Evolutionary conservation across 306 rosid genomes (phyloP).

Genomic region (Vigna mungo): DNA sequence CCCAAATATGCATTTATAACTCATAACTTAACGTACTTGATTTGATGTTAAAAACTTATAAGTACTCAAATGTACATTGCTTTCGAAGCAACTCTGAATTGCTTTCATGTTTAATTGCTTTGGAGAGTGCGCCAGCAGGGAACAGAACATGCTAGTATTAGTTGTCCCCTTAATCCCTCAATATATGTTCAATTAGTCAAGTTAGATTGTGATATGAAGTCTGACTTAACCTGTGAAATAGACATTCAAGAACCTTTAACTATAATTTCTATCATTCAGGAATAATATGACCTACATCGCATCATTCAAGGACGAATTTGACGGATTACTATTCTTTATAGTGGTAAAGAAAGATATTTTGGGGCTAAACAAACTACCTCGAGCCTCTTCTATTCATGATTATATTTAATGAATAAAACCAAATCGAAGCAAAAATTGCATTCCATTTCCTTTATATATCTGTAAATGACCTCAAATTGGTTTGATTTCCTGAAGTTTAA

Average conservation of each 20-base stretch:
- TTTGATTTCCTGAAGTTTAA: background rate
- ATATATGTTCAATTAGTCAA: background rate
- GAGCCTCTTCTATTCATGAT: background rate
- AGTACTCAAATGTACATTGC: background rate
- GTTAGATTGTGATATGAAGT: background rate
- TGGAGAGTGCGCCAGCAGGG: background rate
- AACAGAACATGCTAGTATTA: background rate
- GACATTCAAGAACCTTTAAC: background rate
- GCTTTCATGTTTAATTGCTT: slow-evolving; percentile 5
- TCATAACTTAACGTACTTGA: background rate
- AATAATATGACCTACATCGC: background rate
- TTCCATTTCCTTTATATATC: background rate
- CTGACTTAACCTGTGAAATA: background rate
- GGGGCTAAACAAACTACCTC: background rate
- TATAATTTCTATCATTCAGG: background rate
- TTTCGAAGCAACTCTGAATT: background rate
- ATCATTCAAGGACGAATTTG: background rate
- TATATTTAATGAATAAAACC: background rate
- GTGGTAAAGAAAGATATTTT: background rate
- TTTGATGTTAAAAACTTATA: background rate
- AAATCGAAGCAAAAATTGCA: background rate
- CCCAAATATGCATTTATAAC: background rate
- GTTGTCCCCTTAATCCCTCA: background rate
- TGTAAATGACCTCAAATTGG: background rate
- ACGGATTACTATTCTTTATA: background rate